Percentiles rank a stretch among this genome's conserved stretches.
These are phyloP conservation scores for Mortierella sp. DNA, from an alignment of 371 early-diverging fungal genomes.

Conservation along the genomic window DNA sequence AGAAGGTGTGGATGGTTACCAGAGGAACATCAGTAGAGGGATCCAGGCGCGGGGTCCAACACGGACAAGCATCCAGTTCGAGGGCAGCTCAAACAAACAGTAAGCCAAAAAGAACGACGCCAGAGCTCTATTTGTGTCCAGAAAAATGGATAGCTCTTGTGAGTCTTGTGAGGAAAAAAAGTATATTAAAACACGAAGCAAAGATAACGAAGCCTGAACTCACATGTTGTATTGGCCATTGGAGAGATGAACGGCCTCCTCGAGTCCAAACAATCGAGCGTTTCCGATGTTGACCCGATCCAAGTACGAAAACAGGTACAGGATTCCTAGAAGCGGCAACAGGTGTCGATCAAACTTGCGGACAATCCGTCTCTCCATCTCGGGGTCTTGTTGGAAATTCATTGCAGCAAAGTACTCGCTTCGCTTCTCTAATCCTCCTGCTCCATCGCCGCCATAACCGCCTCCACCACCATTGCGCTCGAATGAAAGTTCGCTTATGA, in stretches of 20 bases:
- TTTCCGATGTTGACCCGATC: slow-evolving; percentile 77
- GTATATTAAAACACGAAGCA: not conserved
- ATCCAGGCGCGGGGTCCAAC: slow-evolving; percentile 80
- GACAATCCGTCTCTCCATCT: slow-evolving; percentile 56
- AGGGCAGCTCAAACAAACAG: slow-evolving; percentile 74
- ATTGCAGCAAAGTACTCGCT: not conserved
- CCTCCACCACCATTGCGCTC: not conserved
- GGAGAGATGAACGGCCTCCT: slow-evolving; percentile 44
- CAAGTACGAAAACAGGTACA: slow-evolving; percentile 69
- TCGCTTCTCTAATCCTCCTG: slow-evolving; percentile 14
- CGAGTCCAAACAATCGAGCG: slow-evolving; percentile 63
- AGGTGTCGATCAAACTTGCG: slow-evolving; percentile 69
- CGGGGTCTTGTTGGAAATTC: slow-evolving; percentile 18
- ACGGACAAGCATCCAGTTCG: slow-evolving; percentile 71
- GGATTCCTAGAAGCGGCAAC: slow-evolving; percentile 64
- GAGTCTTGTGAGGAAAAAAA: not conserved
- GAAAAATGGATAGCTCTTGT: not conserved
- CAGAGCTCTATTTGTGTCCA: slow-evolving; percentile 9
- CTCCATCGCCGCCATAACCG: not conserved
- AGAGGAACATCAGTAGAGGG: slow-evolving; percentile 74
- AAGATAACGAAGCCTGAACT: not conserved
- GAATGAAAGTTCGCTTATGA: slow-evolving; percentile 9
- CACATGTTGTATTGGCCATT: slow-evolving; percentile 61
- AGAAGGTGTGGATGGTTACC: slow-evolving; percentile 47
- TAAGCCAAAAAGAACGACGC: slow-evolving; percentile 37